Conservation (phyloP, 768 basidiomycete genomes). For the Pulveroboletus frians region DNA sequence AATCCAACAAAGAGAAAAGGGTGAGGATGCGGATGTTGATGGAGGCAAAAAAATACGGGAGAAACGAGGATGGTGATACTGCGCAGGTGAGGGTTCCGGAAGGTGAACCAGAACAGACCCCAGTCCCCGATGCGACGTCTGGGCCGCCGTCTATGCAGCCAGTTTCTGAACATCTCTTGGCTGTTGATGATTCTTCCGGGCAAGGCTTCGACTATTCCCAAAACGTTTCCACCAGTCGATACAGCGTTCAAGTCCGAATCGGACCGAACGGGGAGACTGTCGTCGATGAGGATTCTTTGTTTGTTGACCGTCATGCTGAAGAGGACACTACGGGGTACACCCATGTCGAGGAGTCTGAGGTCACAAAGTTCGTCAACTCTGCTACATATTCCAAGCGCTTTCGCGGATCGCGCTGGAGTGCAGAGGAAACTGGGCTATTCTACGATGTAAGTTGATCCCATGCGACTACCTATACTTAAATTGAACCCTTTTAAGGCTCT, state of each 20-base stretch:
- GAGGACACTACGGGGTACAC: constrained; percentile 68
- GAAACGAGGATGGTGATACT: constrained; percentile 44
- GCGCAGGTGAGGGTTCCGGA: constrained; percentile 8
- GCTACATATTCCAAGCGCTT: constrained; percentile 75
- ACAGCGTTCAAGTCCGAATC: constrained; percentile 81
- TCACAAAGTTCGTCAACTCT: constrained; percentile 82
- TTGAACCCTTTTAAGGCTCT: constrained; percentile 55
- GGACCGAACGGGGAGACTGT: constrained; percentile 85
- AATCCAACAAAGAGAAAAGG: constrained; percentile 60
- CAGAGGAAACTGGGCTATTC: constrained; percentile 86
- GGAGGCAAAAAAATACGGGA: constrained; percentile 75
- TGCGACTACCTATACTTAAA: not conserved
- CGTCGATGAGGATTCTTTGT: constrained; percentile 79
- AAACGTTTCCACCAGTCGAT: constrained; percentile 60
- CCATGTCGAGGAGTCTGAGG: constrained; percentile 77
- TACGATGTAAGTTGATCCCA: constrained; percentile 56
- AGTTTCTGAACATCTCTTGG: constrained; percentile 10
- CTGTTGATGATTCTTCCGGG: constrained; percentile 41
- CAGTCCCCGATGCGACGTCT: constrained; percentile 2
- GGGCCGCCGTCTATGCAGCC: constrained; percentile 15
- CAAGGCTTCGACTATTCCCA: constrained; percentile 69
- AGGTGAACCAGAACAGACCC: constrained; percentile 5
- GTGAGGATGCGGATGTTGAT: constrained; percentile 55
- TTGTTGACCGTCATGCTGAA: constrained; percentile 68
- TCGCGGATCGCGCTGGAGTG: constrained; percentile 82